Conservation (phyloP, 257 asterid genomes). For the Forsythia viridissima region DNA sequence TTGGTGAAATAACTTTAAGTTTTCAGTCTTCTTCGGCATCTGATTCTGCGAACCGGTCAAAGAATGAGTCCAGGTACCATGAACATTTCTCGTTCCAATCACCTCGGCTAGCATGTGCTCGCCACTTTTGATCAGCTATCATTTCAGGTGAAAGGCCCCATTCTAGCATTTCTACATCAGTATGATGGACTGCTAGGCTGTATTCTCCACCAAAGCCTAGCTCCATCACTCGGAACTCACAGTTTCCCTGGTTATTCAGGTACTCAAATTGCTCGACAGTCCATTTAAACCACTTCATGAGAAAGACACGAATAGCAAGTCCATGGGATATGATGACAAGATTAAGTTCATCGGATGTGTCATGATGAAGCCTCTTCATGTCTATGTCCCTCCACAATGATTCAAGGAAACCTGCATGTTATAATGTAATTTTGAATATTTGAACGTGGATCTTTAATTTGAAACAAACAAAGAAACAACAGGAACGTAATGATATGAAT, state of each 20-base stretch:
- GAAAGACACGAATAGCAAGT: slow-evolving; percentile 61
- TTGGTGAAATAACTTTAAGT: neutral
- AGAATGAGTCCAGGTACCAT: slow-evolving; percentile 51
- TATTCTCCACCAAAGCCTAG: slow-evolving; percentile 61
- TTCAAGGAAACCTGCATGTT: slow-evolving; percentile 61
- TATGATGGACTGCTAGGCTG: slow-evolving; percentile 58
- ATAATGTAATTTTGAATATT: slow-evolving; percentile 12
- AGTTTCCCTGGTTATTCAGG: slow-evolving; percentile 51
- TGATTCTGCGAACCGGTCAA: slow-evolving; percentile 51
- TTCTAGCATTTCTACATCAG: slow-evolving; percentile 41
- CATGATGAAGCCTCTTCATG: slow-evolving; percentile 52
- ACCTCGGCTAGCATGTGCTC: slow-evolving; percentile 44
- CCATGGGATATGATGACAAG: slow-evolving; percentile 60
- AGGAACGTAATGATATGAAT: neutral
- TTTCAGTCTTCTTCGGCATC: slow-evolving; percentile 30
- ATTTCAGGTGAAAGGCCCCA: slow-evolving; percentile 64
- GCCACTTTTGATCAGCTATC: slow-evolving; percentile 60
- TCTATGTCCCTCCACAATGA: slow-evolving; percentile 74
- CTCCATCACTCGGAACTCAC: slow-evolving; percentile 62
- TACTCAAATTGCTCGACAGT: slow-evolving; percentile 60
- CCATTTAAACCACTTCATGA: slow-evolving; percentile 74
- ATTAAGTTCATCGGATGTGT: slow-evolving; percentile 44
- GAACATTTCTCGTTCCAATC: slow-evolving; percentile 55
- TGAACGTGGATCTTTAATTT: neutral
- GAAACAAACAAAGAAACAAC: neutral